These are phyloP conservation scores for Microstegium vimineum DNA, from an alignment of 176 grass and related monocot genomes.

Conservation along the genomic window DNA sequence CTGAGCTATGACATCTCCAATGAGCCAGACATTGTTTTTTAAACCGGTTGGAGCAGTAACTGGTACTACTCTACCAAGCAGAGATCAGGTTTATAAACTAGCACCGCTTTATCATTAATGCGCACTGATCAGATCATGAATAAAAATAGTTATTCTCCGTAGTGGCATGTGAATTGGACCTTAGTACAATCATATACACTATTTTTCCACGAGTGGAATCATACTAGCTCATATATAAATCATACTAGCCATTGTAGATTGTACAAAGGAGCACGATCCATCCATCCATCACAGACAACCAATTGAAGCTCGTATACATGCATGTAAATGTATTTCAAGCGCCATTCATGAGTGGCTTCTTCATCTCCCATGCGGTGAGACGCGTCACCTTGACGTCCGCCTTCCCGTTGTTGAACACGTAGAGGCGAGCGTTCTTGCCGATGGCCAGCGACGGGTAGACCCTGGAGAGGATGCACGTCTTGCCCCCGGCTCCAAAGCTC, in stretches of 20 bases:
- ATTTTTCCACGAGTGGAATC: neutral
- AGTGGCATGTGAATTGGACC: neutral
- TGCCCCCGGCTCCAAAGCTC: conserved; percentile 73
- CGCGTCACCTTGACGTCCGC: conserved; percentile 47
- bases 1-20: no score
- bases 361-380: conserved; percentile 80
- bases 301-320: neutral
- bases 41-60: no score
- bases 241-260: neutral
- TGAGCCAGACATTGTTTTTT: no score
- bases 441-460: conserved; percentile 66
- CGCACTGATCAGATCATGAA: neutral
- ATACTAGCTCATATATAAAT: neutral
- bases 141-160: neutral
- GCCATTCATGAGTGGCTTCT: conserved; percentile 71
- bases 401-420: conserved; percentile 72
- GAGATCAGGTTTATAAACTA: neutral
- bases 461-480: conserved; percentile 65
- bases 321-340: conserved; percentile 15
- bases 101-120: neutral
- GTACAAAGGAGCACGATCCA: neutral
- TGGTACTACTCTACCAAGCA: neutral
- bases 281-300: neutral
- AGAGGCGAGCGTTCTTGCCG: conserved; percentile 49
- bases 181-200: neutral